Evolutionary conservation across 495 filamentous ascomycete genomes (phyloP), one percentile per base, ranked within the genome.

Genomic region (Hypoxylon fragiforme): DNA sequence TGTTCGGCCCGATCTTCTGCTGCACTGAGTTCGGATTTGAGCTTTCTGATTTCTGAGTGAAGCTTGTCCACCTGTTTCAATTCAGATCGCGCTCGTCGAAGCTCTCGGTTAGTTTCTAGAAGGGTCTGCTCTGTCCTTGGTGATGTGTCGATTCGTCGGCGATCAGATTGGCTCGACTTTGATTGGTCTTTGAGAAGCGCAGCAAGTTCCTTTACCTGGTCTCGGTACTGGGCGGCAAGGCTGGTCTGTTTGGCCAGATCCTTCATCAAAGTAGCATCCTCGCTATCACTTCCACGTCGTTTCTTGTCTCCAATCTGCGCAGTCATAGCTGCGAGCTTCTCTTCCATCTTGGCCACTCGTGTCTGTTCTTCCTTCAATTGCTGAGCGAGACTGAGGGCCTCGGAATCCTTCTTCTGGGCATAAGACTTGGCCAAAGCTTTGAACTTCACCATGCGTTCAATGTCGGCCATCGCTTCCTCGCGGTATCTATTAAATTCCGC

Each of bases 351-450:
- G 68, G 69, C 81, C 39, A 80, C 77, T 57, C 78, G 83, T 51
- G 75, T 72, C 30, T 80, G 71, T 48, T 83, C 85, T 40, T 88
- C 83, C 48, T 78, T 79, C 21, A 97, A 76, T 62, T 85, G 86
- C 49, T 88, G 83, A 18, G 77, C 77, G 26, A 97, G 71, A 18
- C 88, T 81, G 13, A 81, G 76, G 16, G 88, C 88, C 63, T 95
- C 87, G 0, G 75, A 77, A 68, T 98, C 94, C 68, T 96, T 97
- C 73, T 88, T 87, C 62, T 85, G 87, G 26, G 94, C 94, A 66
- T 89, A 97, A 39, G 84, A 88, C 68, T 91, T 96, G 7, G 92
- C 91, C 42, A 89, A 77, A 16, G 87, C 85, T 67, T 88, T 89
- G 70, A 91, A 89, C 60, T 86, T 86, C 36, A 90, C 79, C 48